Conservation (phyloP, 352 stramenopile species). For the Pythium rhizo-oryzae region DNA sequence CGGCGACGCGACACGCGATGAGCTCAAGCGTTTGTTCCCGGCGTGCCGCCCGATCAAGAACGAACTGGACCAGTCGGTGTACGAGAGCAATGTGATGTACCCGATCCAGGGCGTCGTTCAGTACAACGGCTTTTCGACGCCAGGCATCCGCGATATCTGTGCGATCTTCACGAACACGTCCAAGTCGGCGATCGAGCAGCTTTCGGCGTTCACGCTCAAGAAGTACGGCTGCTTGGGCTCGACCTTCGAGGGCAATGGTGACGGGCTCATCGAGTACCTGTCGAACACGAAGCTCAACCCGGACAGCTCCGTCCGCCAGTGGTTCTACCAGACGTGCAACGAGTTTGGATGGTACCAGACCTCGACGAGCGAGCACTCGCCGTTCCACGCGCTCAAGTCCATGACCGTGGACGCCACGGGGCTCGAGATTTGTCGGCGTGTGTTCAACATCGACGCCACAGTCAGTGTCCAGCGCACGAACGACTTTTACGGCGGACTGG, state of each 20-base stretch:
- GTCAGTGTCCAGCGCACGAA: slow-evolving; percentile 70
- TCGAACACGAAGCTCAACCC: slow-evolving; percentile 59
- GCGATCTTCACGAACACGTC: slow-evolving; percentile 42
- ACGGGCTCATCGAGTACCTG: slow-evolving; percentile 64
- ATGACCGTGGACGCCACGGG: slow-evolving; percentile 72
- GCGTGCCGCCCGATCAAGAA: slow-evolving; percentile 74
- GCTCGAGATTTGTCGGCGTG: slow-evolving; percentile 75
- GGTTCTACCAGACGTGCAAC: slow-evolving; percentile 90
- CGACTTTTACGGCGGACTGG: no score
- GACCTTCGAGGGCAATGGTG: slow-evolving; percentile 68
- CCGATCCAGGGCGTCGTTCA: slow-evolving; percentile 77
- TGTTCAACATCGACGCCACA: slow-evolving; percentile 67
- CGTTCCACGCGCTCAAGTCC: slow-evolving; percentile 62
- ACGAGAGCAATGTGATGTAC: slow-evolving; percentile 72
- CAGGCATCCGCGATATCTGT: slow-evolving; percentile 48
- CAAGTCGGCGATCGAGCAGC: slow-evolving; percentile 35
- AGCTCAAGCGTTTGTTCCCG: slow-evolving; percentile 51
- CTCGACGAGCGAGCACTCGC: slow-evolving; percentile 52
- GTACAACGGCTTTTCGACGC: slow-evolving; percentile 72
- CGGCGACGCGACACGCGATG: slow-evolving; percentile 39
- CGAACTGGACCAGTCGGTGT: slow-evolving; percentile 80
- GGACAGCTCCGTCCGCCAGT: slow-evolving; percentile 71
- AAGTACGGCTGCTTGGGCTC: slow-evolving; percentile 71
- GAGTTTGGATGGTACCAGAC: slow-evolving; percentile 90
- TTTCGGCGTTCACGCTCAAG: slow-evolving; percentile 58